phyloP scores from a whole-genome alignment of 1,284 basidiomycete genomes.

The Cryptococcus floricola region DNA sequence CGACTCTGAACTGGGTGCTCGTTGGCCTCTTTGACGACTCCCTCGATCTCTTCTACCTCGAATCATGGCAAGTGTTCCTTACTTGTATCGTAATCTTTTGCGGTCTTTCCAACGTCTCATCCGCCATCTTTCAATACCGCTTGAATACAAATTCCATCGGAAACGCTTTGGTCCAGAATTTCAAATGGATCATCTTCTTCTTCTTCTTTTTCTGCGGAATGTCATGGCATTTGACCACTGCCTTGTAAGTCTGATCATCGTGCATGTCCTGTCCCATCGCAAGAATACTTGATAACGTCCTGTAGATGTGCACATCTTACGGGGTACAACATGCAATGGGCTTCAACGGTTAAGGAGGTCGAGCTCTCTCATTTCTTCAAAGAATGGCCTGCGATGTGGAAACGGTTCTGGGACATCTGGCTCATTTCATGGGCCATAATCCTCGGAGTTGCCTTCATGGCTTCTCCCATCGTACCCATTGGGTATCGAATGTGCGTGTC shows the following conservation, averaged over 20 bases:
- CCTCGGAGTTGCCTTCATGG: constrained; percentile 34
- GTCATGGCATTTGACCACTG: constrained; percentile 65
- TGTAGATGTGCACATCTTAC: constrained; percentile 22
- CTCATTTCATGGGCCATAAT: constrained; percentile 38
- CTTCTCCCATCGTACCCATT: constrained; percentile 29
- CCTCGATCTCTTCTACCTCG: constrained; percentile 9
- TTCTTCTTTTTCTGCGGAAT: constrained; percentile 81
- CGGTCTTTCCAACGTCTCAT: constrained; percentile 65
- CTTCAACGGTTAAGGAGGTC: constrained; percentile 64
- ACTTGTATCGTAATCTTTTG: constrained; percentile 73
- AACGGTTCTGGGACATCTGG: constrained; percentile 59
- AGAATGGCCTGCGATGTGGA: constrained; percentile 74
- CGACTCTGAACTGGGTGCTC: constrained; percentile 66
- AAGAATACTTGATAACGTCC: background rate
- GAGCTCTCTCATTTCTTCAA: constrained; percentile 80
- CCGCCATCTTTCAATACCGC: constrained; percentile 69
- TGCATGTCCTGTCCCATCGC: constrained; percentile 75
- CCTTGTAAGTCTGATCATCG: constrained; percentile 73
- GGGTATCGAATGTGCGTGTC: constrained; percentile 41
- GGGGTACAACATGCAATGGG: constrained; percentile 56
- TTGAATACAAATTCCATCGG: constrained; percentile 60
- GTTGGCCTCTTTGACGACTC: constrained; percentile 56
- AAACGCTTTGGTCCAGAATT: constrained; percentile 58
- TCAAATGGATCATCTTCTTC: constrained; percentile 62
- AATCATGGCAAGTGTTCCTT: constrained; percentile 49